Evolutionary conservation across 2,329 filamentous ascomycete species (phyloP).

Genomic region (Penicillium palitans): DNA sequence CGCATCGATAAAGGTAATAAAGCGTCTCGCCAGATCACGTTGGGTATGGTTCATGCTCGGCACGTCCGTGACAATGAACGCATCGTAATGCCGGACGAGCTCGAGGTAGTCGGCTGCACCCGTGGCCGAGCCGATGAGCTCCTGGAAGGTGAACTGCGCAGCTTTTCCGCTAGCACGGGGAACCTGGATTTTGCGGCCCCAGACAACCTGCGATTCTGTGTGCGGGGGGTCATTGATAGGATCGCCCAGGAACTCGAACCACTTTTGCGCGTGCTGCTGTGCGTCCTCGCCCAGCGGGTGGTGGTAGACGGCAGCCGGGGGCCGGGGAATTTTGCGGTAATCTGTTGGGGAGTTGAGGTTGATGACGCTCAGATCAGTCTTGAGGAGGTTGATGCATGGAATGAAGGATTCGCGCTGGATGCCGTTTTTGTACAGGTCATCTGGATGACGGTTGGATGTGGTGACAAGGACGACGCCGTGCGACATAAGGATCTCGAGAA

Average conservation of each 20-base stretch:
- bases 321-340: slow-evolving; percentile 94
- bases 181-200: slow-evolving; percentile 87
- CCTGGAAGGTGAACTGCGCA: slow-evolving; percentile 88
- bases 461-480: slow-evolving; percentile 96
- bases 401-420: slow-evolving; percentile 95
- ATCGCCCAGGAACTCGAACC: slow-evolving; percentile 94
- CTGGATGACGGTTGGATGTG: slow-evolving; percentile 93
- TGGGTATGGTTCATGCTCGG: slow-evolving; percentile 87
- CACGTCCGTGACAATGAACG: slow-evolving; percentile 87
- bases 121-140: slow-evolving; percentile 84
- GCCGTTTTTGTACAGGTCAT: slow-evolving; percentile 96
- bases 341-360: slow-evolving; percentile 95
- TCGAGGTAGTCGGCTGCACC: slow-evolving; percentile 95
- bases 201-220: slow-evolving; percentile 76
- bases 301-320: slow-evolving; percentile 91
- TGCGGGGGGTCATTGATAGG: slow-evolving; percentile 73
- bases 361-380: slow-evolving; percentile 79
- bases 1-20: slow-evolving; percentile 97
- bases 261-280: slow-evolving; percentile 79
- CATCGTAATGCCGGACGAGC: slow-evolving; percentile 82
- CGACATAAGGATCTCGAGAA: slow-evolving; percentile 89
- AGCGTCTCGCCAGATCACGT: slow-evolving; percentile 83
- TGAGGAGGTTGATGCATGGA: slow-evolving; percentile 89
- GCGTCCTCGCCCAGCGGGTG: slow-evolving; percentile 79
- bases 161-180: slow-evolving; percentile 84